Evolutionary conservation across 1,284 basidiomycete species (phyloP).

Genomic region (Exobasidium rhododendri): DNA sequence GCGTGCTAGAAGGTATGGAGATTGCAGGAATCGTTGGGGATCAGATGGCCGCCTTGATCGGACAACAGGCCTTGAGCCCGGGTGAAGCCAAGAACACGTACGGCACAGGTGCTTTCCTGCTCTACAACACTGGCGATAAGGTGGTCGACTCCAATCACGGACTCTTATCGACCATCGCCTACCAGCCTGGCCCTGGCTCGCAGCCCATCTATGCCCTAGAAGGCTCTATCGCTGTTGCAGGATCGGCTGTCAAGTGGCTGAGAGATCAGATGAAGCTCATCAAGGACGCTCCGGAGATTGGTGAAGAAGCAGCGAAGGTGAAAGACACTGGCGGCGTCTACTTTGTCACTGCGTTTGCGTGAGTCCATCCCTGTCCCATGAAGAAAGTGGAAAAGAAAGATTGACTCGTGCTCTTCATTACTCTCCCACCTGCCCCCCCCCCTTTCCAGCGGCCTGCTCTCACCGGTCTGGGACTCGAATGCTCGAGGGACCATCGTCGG

Average conservation of each 20-base stretch:
- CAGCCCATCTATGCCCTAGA: constrained; percentile 89
- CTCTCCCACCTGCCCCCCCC: no score
- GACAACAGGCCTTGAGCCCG: constrained; percentile 68
- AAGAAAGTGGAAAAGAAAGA: no score
- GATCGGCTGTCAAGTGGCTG: constrained; percentile 91
- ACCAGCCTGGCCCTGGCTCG: constrained; percentile 74
- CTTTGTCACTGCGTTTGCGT: constrained; percentile 91
- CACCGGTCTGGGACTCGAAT: constrained; percentile 80
- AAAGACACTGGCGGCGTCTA: constrained; percentile 85
- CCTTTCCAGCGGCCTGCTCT: constrained; percentile 70
- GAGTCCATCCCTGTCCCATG: neutral
- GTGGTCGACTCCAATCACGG: constrained; percentile 82
- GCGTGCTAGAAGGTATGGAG: constrained; percentile 71
- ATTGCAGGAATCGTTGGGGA: constrained; percentile 92
- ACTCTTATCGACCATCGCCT: constrained; percentile 88
- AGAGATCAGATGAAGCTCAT: constrained; percentile 87
- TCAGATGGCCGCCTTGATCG: constrained; percentile 91
- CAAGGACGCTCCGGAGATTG: constrained; percentile 75
- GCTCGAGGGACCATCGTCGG: constrained; percentile 75
- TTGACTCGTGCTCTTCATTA: no score
- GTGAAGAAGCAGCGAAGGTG: constrained; percentile 74
- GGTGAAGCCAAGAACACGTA: constrained; percentile 56
- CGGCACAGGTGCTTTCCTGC: constrained; percentile 86
- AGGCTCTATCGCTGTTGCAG: constrained; percentile 91
- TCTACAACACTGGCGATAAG: constrained; percentile 87